Base-by-base conservation (phyloP, 2,329 filamentous ascomycete genomes). In the Endoconidiophora polonica region DNA sequence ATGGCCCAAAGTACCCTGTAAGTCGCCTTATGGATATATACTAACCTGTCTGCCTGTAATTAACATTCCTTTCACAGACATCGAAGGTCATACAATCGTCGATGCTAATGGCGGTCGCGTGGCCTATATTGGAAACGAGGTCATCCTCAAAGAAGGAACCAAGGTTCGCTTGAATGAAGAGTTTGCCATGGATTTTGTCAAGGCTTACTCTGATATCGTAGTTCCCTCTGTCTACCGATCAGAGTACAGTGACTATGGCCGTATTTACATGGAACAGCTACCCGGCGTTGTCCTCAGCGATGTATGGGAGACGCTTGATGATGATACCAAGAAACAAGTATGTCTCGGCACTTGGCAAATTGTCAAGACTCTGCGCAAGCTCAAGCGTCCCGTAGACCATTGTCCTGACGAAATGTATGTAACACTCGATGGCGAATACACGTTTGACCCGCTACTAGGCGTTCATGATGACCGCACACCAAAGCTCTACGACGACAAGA, bases 361-460 rank as follows among this genome's bases (percentile, higher is more conserved):
- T 7, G 7, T 49, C 33, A 37, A 39, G 24, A 36, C 44, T 10
- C 16, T 49, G 14, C 48, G 48, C 18, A 44, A 18, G 2, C 18
- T 49, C 23, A 38, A 49, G 16, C 41, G 48, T n/a, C 48, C 48
- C 2, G 4, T 24, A 4, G 29, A 24, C 7, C 48, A 49, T 24
- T 45, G 26, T n/a, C 48, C 29, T 9, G 41, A 49, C 26, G 40
- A 49, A 40, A 44, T 44, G 20, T 49, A 49, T 12, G 48, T 49
- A 9, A 23, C 48, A 4, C 24, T 49, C 1, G 48, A 49, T 18
- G 48, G 48, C 20, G 36, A 36, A 9, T 16, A 43, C 14, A 45
- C 42, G 4, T 26, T 29, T 6, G 48, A 49, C 29, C 14, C 16
- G 4, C 41, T 49, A 9, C 29, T 49, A n/a, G 48, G 48, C 1